Conservation (phyloP, 257 asterid species). For the Solanum chiquidenum region DNA sequence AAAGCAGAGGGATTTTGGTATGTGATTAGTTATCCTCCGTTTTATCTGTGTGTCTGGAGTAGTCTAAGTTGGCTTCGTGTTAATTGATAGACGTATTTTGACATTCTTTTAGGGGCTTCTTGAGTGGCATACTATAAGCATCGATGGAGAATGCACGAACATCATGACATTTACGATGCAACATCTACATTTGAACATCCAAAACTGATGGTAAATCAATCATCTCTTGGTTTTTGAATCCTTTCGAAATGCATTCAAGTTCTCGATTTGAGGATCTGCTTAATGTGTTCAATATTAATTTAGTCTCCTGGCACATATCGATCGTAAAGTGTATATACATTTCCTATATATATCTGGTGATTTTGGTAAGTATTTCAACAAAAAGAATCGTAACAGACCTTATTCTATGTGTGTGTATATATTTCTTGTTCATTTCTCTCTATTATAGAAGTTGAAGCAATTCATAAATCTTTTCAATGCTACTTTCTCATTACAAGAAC, state of each 20-base stretch:
- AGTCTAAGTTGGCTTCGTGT: not conserved
- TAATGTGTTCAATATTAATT: not conserved
- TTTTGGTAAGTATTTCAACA: not conserved
- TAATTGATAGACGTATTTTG: slow-evolving; percentile 4
- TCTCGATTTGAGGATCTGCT: not conserved
- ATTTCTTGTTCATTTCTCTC: not conserved
- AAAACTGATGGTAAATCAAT: not conserved
- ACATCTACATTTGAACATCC: not conserved
- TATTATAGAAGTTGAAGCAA: not conserved
- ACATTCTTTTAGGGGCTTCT: slow-evolving; percentile 48
- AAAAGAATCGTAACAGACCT: not conserved
- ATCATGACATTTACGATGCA: not conserved
- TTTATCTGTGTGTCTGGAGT: not conserved
- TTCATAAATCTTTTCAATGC: not conserved
- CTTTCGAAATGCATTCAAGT: not conserved
- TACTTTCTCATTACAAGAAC: not conserved
- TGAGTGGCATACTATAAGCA: slow-evolving; percentile 48
- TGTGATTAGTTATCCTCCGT: slow-evolving; percentile 1
- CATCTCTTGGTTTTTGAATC: not conserved
- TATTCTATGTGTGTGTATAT: not conserved
- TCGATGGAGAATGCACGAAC: not conserved
- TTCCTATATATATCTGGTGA: not conserved
- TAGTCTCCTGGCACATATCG: not conserved
- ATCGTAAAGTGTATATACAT: not conserved
- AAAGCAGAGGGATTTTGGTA: slow-evolving; percentile 73